A percentile compares a stretch with the other conserved stretches of the same genome.
Conservation (phyloP, 78 protist species). For the Dictyostelium discoideum region DNA sequence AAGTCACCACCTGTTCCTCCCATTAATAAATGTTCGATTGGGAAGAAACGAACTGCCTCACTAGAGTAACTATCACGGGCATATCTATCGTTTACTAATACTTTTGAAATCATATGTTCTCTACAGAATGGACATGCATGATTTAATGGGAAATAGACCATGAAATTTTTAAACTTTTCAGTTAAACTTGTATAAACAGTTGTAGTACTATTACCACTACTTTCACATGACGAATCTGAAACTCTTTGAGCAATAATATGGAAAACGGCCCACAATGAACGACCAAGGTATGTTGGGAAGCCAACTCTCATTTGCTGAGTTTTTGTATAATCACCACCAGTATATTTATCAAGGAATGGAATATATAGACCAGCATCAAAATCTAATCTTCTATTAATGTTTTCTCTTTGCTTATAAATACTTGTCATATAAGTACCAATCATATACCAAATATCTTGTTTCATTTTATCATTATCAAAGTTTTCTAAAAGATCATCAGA, state of each 20-base stretch:
- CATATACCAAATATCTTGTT: constrained; percentile 31
- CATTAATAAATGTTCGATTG: constrained; percentile 22
- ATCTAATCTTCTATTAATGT: constrained; percentile 7
- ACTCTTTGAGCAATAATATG: constrained; percentile 19
- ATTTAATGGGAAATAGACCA: not conserved
- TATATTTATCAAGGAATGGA: constrained; percentile 28
- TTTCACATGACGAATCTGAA: not conserved
- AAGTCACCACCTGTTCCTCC: constrained; percentile 1
- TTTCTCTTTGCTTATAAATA: constrained; percentile 25
- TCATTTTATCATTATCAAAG: not conserved
- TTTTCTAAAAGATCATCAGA: not conserved
- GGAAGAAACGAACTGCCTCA: constrained; percentile 16
- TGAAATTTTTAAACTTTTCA: not conserved
- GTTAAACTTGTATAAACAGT: not conserved
- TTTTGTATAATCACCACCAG: not conserved
- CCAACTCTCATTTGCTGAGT: constrained; percentile 25
- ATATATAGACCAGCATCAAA: constrained; percentile 14
- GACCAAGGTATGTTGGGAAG: constrained; percentile 21
- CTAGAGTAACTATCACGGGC: not conserved
- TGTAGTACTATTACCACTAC: not conserved
- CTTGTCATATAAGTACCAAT: not conserved
- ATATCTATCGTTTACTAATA: not conserved
- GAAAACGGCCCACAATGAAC: constrained; percentile 11
- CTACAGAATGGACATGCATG: constrained; percentile 44
- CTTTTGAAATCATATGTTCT: constrained; percentile 4